A percentile compares a stretch with the other conserved stretches of the same genome.
Evolutionary conservation across 805 yeast genomes (phyloP).

Genomic region (Hanseniaspora guilliermondii): DNA sequence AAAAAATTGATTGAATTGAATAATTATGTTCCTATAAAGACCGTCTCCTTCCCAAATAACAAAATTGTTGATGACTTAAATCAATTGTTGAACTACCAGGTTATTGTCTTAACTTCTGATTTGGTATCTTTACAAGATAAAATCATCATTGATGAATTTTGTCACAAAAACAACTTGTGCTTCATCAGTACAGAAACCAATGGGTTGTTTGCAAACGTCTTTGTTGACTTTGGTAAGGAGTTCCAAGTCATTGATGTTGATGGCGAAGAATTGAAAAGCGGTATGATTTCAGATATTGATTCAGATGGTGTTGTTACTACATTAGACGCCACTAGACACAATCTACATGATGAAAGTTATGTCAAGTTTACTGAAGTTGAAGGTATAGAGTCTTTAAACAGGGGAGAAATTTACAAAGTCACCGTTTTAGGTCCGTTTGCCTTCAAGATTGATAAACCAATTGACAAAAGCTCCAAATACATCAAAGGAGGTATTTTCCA

Average conservation of each 20-base stretch:
- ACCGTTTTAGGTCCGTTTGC: conserved; percentile 93
- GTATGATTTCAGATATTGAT: conserved; percentile 84
- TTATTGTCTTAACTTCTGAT: conserved; percentile 70
- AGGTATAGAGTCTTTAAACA: conserved; percentile 65
- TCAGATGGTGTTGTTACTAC: conserved; percentile 82
- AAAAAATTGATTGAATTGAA: conserved; percentile 69
- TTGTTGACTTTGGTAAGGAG: conserved; percentile 77
- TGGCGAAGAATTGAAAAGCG: conserved; percentile 85
- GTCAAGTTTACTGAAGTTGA: conserved; percentile 78
- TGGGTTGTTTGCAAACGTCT: conserved; percentile 79
- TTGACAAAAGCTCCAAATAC: conserved; percentile 33
- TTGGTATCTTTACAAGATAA: conserved; percentile 56
- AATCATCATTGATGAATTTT: conserved; percentile 56
- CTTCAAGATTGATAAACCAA: conserved; percentile 46
- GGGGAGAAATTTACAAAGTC: conserved; percentile 60
- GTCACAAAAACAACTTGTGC: conserved; percentile 62
- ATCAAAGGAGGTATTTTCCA: conserved; percentile 79
- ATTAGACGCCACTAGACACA: conserved; percentile 85
- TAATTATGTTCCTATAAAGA: conserved; percentile 72
- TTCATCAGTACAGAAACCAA: conserved; percentile 71
- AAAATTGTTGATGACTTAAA: conserved; percentile 17
- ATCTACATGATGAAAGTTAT: conserved; percentile 80
- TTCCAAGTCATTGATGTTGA: conserved; percentile 73
- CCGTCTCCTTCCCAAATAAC: conserved; percentile 31
- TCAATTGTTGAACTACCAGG: conserved; percentile 48